These are phyloP conservation scores for Mucor ambiguus DNA, from an alignment of 371 early-diverging fungal species.

Conservation along the genomic window DNA sequence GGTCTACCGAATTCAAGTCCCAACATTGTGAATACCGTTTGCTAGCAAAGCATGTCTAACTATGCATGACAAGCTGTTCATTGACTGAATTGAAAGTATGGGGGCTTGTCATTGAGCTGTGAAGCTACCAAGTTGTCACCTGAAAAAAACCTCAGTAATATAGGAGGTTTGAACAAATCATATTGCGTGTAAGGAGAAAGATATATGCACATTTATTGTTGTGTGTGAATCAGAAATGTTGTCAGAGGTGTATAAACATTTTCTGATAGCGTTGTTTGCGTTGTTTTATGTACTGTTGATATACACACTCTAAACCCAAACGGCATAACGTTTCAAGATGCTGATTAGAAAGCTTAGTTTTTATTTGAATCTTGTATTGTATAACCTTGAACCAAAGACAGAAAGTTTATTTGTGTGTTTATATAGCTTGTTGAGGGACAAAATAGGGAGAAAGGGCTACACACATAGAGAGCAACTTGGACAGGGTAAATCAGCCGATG, in stretches of 20 bases:
- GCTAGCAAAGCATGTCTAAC: too few species aligned
- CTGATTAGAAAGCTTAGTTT: neutral
- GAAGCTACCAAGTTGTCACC: too few species aligned
- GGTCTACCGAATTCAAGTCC: neutral
- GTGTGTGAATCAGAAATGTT: neutral
- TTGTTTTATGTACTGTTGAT: neutral
- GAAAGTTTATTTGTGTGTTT: neutral
- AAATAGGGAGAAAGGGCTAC: neutral
- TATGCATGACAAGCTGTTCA: too few species aligned
- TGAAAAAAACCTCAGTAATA: neutral
- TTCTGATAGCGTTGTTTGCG: slow-evolving; percentile 1
- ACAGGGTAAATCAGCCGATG: slow-evolving; percentile 5
- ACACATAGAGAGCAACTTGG: neutral
- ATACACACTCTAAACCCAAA: neutral
- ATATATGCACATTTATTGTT: neutral
- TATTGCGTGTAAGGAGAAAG: neutral
- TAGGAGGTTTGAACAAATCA: neutral
- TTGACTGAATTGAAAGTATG: too few species aligned
- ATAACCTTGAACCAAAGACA: neutral
- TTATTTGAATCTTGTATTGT: neutral
- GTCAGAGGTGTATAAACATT: neutral
- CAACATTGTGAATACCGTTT: too few species aligned
- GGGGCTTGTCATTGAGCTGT: too few species aligned
- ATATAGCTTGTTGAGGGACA: neutral
- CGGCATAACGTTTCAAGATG: neutral